Base-by-base conservation (phyloP, 371 early-diverging fungal genomes). In the Rhizopus sp. region DNA sequence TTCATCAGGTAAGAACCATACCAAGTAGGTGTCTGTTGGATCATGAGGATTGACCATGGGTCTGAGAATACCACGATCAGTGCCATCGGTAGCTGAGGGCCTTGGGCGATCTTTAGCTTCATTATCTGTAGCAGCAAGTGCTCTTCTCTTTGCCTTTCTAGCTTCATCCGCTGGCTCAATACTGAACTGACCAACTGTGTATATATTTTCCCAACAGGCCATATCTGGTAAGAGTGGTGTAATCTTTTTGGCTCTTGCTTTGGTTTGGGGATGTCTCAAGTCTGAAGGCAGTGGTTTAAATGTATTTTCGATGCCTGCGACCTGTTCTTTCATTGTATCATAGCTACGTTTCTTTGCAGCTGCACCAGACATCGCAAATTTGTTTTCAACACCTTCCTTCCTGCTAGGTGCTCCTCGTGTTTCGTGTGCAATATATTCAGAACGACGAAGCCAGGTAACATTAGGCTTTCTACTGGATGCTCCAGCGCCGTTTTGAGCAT, bases 141-240 rank as follows among this genome's bases (percentile, higher is more conserved):
- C 50, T 34, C 17, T 55, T 59, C 71, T 63, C 44, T 75, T 72
- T n/a, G 50, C 48, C 37, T 67, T 32, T 55, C 73, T 52, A 4
- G 54, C 47, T 41, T 81, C 75, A 54, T 81, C 78, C n/a, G 87
- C 77, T 3, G 95, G 93, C 59, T 88, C 87, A 6, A 72, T 76
- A 61, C 87, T 89, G 60, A 88, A 90, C 12, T 84, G 82, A n/a
- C 82, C 85, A 42, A 87, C 72, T 2, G 81, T 81, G 66, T 90
- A 92, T 10, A 72, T 70, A 51, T 87, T 85, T 41, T 87, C 75
- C 87, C 88, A 86, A 44, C 82, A 68, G 9, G 61, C 67, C 37
- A 81, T 82, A 59, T 93, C 90, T 7, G 96, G 96, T 41, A 90
- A 77, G 33, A 95, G 55, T 9, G 93, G 93, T 8, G 84, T 69